Evolutionary conservation across 768 basidiomycete species (phyloP).

Genomic region (Naganishia onofrii): DNA sequence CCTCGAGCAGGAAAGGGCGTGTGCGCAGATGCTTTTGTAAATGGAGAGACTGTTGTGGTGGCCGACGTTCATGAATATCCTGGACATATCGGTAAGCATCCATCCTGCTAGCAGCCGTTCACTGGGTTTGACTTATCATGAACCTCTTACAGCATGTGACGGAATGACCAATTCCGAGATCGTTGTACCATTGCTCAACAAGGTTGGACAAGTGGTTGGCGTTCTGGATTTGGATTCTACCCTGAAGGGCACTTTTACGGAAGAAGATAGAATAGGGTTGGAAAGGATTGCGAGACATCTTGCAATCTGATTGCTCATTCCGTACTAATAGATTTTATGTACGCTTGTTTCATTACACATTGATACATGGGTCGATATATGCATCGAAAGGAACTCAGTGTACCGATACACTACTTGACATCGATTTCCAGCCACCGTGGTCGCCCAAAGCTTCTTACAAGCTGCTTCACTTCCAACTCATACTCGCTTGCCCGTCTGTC

Average conservation of each 20-base stretch:
- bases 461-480: background rate
- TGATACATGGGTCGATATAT: no score
- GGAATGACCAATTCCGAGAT: constrained; percentile 86
- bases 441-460: no score
- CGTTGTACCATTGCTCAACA: constrained; percentile 67
- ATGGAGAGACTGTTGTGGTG: constrained; percentile 64
- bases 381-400: no score
- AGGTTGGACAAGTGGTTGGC: constrained; percentile 48
- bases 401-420: background rate
- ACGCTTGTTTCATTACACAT: no score
- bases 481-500: background rate
- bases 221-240: constrained; percentile 84
- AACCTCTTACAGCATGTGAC: constrained; percentile 64
- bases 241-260: constrained; percentile 66
- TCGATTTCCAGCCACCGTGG: no score
- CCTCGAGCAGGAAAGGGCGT: constrained; percentile 68
- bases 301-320: constrained; percentile 41
- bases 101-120: background rate
- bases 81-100: constrained; percentile 69
- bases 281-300: constrained; percentile 69
- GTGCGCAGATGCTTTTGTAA: constrained; percentile 74
- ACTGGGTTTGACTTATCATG: background rate
- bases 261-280: constrained; percentile 73
- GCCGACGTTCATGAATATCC: constrained; percentile 74
- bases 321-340: no score